Evolutionary conservation across 345 rosid genomes (phyloP), one percentile per base, ranked within the genome.

Genomic region (Moricandia moricandioides): DNA sequence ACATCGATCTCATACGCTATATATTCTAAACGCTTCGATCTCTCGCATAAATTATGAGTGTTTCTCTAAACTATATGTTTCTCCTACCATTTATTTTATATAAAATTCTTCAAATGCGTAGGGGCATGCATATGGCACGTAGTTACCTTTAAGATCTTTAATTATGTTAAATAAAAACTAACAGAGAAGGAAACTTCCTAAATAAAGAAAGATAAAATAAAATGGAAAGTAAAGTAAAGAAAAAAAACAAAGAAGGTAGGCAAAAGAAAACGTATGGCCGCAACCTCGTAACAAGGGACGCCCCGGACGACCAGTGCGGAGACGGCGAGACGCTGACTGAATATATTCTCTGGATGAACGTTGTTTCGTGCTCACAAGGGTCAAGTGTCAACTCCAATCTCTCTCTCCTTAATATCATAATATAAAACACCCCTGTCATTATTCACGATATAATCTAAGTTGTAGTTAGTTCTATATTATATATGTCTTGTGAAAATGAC

Each of bases 321-420:
- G 78, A 54, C 73, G 78, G 73, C 65, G 69, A 72, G 73, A 18
- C 74, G 65, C 81, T 64, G 31, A 52, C 81, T 37, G 65, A 2
- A 29, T 60, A 31, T 62, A 27, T 70, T 52, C 52, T 63, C 51
- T 26, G 13, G 57, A 72, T 59, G 74, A 72, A 78, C 70, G 81
- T 67, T 78, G 81, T 33, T 78, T 78, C 78, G 70, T 40, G 49
- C 52, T 54, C 60, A 39, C 65, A 78, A 67, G 70, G 81, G 81
- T 78, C 81, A 77, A 67, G 57, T 14, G 13, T 63, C 18, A 26
- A 75, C 73, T 78, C 77, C 65, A 11, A 47, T 29, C 17, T 59
- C 26, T 61, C 4, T 30, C 30, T 58, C n/a, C n/a, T 47, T 14
- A 18, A 30, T 56, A 67, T 67, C 17, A 27, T 1, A 4, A 8